phyloP scores from a whole-genome alignment of 192 early-diverging fungal genomes.

The Pecoramyces ruminantium region DNA sequence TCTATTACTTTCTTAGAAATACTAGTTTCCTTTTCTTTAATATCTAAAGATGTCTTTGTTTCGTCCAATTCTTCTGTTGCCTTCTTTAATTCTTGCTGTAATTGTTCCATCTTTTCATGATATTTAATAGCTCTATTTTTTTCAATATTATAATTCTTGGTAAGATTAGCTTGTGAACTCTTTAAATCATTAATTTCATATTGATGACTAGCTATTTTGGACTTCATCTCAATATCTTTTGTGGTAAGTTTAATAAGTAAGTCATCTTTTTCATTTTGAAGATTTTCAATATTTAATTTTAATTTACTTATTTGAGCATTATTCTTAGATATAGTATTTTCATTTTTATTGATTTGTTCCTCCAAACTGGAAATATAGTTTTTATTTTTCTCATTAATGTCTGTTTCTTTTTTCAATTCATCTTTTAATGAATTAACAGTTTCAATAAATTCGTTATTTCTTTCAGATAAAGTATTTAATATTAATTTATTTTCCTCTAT shows the following conservation, averaged over 20 bases:
- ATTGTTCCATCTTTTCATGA: no score
- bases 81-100: no score
- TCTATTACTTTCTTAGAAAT: no score
- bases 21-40: no score
- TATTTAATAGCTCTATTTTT: no score
- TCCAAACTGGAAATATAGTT: background rate
- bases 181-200: no score
- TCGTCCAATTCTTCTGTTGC: no score
- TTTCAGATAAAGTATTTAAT: background rate
- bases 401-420: background rate
- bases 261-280: background rate
- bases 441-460: background rate
- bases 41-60: no score
- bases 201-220: no score
- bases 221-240: background rate
- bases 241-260: background rate
- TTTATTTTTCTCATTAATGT: background rate
- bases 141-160: no score
- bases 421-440: background rate
- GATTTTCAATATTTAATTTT: background rate
- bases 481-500: background rate
- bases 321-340: background rate
- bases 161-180: no score
- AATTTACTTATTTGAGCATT: background rate
- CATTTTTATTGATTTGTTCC: background rate